phyloP scores from a whole-genome alignment of 2,329 filamentous ascomycete species.

The Zasmidium angulare region DNA sequence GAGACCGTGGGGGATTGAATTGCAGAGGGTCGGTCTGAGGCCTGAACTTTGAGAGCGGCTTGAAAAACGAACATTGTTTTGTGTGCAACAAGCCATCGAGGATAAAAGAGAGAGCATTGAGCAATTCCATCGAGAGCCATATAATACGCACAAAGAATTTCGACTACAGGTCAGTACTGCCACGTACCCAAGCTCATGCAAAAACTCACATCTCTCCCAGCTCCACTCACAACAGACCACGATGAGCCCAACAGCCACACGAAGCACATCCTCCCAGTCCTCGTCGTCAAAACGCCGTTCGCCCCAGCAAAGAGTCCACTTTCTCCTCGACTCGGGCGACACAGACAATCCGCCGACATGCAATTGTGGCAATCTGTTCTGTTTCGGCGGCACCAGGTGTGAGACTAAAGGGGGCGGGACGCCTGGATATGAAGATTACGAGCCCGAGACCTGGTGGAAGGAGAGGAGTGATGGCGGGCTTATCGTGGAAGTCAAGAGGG shows the following conservation, averaged over 20 bases:
- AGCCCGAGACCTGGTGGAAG: conserved; percentile 9
- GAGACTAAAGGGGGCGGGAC: conserved; percentile 4
- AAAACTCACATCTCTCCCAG: no score
- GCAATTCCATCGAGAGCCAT: no score
- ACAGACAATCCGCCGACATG: conserved; percentile 7
- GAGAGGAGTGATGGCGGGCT: background rate
- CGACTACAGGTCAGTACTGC: no score
- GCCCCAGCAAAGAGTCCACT: conserved; percentile 4
- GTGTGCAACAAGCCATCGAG: background rate
- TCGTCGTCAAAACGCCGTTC: background rate
- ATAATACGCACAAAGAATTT: no score
- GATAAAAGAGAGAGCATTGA: no score
- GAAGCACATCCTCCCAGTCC: background rate
- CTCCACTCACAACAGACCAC: background rate
- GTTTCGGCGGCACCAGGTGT: conserved; percentile 7
- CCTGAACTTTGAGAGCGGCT: no score
- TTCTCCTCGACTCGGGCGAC: background rate
- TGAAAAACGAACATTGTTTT: background rate
- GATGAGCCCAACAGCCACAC: background rate
- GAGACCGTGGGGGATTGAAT: background rate
- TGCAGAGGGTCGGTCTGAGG: background rate
- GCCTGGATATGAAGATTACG: conserved; percentile 6
- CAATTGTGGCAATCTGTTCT: conserved; percentile 9
- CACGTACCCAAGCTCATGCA: no score
- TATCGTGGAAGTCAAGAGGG: background rate